Base-by-base conservation (phyloP, 306 rosid genomes). In the Begonia peltatifolia region DNA sequence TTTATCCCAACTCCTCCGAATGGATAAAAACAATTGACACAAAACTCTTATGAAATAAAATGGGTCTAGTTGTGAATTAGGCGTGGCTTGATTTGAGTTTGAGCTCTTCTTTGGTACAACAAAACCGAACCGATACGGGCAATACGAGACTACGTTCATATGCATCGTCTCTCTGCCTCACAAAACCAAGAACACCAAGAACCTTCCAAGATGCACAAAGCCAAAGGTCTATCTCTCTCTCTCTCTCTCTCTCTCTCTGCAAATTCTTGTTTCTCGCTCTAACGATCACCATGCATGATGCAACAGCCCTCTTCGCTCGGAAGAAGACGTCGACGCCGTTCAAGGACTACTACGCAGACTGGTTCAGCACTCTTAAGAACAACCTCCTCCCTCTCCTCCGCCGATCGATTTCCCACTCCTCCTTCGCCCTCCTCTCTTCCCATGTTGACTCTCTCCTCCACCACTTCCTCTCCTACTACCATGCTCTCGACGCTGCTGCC, bases 391-490 rank as follows among this genome's bases (percentile, higher is more conserved):
- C 76, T 9, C 52, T 43, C 16, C 76, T 74, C 51, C 67, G 50
- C 14, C 38, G 20, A 52, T 60, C 80, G 23, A 63, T 74, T 51
- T 56, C 60, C 14, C 68, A 59, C 41, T 62, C 69, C 47, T 62
- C 72, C 15, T 60, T 68, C 7, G 9, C 65, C 42, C 61, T 50
- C 12, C 72, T 74, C 55, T 69, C 73, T 43, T 63, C 63, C 69
- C 70, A 66, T 43, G 73, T 74, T 41, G 73, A 74, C 2, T 43
- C 73, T 47, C 48, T 86, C 71, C 85, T 78, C 76, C 74, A 63
- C 62, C 95, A 86, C 66, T 80, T 86, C 68, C 77, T 73, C 20
- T 70, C 93, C 60, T 82, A 70, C 76, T 86, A 79, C 75, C 64
- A 75, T 16, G 65, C 81, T 54, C 83, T 86, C 50, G 95, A 86